phyloP scores from a whole-genome alignment of 371 early-diverging fungal genomes.

The Thermomucor indicae-seudaticae region DNA sequence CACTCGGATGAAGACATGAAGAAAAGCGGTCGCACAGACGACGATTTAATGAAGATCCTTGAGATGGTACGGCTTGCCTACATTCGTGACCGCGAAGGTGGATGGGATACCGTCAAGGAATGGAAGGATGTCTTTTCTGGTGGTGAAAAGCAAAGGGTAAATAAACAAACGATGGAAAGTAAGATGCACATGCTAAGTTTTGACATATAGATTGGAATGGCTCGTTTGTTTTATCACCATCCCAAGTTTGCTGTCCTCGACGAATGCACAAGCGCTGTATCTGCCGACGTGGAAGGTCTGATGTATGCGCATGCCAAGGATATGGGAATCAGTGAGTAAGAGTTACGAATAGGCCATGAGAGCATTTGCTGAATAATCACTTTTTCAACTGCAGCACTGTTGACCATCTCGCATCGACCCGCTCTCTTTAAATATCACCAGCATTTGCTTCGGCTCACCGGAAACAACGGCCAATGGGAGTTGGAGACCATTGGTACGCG shows the following conservation, averaged over 20 bases:
- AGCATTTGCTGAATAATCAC: not conserved
- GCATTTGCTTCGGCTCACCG: conserved; percentile 62
- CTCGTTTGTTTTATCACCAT: conserved; percentile 78
- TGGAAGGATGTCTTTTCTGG: conserved; percentile 92
- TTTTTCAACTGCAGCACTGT: conserved; percentile 41
- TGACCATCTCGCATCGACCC: conserved; percentile 89
- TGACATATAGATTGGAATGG: conserved; percentile 57
- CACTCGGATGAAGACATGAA: conserved; percentile 78
- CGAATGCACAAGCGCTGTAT: conserved; percentile 84
- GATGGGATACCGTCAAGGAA: conserved; percentile 84
- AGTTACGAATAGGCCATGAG: too few relatives aligned
- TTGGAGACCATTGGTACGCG: conserved; percentile 71
- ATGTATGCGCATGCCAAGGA: conserved; percentile 89
- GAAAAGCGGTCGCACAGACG: conserved; percentile 70
- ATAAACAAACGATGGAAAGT: conserved; percentile 1
- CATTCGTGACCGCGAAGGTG: conserved; percentile 82
- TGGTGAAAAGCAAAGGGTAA: conserved; percentile 88
- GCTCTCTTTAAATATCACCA: conserved; percentile 86
- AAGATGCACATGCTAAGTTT: not conserved
- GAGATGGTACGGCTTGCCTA: conserved; percentile 67
- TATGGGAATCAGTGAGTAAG: conserved; percentile 65
- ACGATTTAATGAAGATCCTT: conserved; percentile 69
- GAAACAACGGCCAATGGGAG: conserved; percentile 80
- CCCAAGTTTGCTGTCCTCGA: conserved; percentile 78
- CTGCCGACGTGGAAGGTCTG: conserved; percentile 83